A percentile compares a stretch with the other conserved stretches of the same genome.
These are phyloP conservation scores for Parasarocladium wereldwijsianum DNA, from an alignment of 2,329 filamentous ascomycete species.

Conservation along the genomic window DNA sequence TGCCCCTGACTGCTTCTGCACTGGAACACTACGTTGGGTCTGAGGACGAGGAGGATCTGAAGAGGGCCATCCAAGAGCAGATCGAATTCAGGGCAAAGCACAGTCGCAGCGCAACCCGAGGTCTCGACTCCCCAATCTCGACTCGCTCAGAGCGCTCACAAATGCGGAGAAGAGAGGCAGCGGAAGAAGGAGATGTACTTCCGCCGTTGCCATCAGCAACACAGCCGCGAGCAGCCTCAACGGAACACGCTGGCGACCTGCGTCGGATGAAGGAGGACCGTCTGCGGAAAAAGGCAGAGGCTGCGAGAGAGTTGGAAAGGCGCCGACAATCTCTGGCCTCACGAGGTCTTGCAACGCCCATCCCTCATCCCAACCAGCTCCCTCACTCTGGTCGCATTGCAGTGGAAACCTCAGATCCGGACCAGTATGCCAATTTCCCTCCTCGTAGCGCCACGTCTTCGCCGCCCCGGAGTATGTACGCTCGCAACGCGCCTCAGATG, in stretches of 20 bases:
- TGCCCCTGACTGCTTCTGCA: conserved; percentile 50
- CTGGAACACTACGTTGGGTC: conserved; percentile 27
- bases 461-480: conserved; percentile 37
- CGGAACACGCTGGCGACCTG: conserved; percentile 37
- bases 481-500: conserved; percentile 36
- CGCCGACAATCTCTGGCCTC: conserved; percentile 71
- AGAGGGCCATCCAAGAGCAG: conserved; percentile 34
- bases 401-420: conserved; percentile 29
- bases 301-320: conserved; percentile 77
- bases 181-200: conserved; percentile 16
- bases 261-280: conserved; percentile 43
- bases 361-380: conserved; percentile 54
- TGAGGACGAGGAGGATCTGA: conserved; percentile 51
- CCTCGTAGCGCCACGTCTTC: conserved; percentile 49
- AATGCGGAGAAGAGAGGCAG: conserved; percentile 18
- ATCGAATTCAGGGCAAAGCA: conserved; percentile 42
- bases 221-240: conserved; percentile 22
- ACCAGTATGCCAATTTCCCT: conserved; percentile 27
- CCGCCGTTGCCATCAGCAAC: conserved; percentile 13
- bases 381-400: conserved; percentile 10
- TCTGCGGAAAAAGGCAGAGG: conserved; percentile 55
- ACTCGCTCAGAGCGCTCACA: conserved; percentile 21
- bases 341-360: conserved; percentile 63
- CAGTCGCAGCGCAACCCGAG: conserved; percentile 34
- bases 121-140: conserved; percentile 19